Base-by-base conservation (phyloP, 2,329 filamentous ascomycete genomes). In the Penicillium sp. region DNA sequence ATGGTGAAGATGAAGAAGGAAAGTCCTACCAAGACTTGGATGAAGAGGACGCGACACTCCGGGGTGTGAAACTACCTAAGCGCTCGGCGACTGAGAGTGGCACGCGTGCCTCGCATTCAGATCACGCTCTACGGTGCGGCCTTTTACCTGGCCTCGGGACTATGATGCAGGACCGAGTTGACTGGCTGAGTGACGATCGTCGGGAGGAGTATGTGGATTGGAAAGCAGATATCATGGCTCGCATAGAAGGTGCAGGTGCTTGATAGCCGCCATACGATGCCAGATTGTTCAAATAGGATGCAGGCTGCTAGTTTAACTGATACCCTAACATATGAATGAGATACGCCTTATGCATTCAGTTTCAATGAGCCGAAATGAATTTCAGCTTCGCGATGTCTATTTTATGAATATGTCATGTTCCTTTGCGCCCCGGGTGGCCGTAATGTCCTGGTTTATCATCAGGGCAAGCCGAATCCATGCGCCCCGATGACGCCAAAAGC, bases 141-240 rank as follows among this genome's bases (percentile, higher is more conserved):
- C 68, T 79, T 7, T 65, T 78, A 14, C 75, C 78, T 5, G 78
- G 77, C 11, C 62, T 80, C 26, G 76, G 75, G 4, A 80, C 78
- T 0, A 80, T 80, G 78, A 78, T 80, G 76, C 76, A 79, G 56
- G 72, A 76, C 61, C 69, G 72, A 4, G 65, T 79, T 11, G 76
- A 79, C 63, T 79, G 73, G 67, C 52, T 78, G 60, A 78, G 75
- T 60, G 74, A 76, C 23, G 72, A 78, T 34, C 72, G 71, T 4
- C 68, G 62, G 44, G 70, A 70, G 51, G 73, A 76, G n/a, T 79
- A 71, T 58, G 38, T 67, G 4, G 61, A 67, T 23, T 80, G 77
- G 77, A 78, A 76, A 64, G 68, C 68, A 14, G 67, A 68, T 41
- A 73, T 78, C 4, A 60, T 79, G 63, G 59, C 66, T 23, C 67